Evolutionary conservation across 163 green algal genomes (phyloP), one percentile per base, ranked within the genome.

Genomic region (Volvox carteri): DNA sequence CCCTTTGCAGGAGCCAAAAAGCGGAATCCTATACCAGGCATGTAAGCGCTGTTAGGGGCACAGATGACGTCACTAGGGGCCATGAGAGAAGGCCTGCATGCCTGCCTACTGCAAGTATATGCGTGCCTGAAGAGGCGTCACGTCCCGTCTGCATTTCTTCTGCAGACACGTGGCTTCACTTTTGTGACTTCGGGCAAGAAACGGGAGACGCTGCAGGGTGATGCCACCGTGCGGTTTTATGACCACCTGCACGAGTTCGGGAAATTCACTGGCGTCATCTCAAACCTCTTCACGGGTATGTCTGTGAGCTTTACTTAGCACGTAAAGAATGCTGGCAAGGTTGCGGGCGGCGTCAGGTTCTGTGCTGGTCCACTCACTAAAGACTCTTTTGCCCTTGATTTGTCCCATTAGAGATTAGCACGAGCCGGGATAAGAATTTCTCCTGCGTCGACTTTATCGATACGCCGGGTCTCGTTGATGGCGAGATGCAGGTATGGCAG

Each of bases 361-460:
- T n/a, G n/a, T n/a, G n/a, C n/a, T n/a, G n/a, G n/a, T n/a, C n/a
- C n/a, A n/a, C n/a, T 19, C 54, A 65, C 54, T 11, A 30, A 25
- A 60, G 8, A 19, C 54, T 23, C 60, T 37, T 72, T 11, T 3
- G 37, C 3, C 19, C 19, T 9, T 23, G 37, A 72, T 39, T 7
- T 37, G 60, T n/a, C 44, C n/a, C 14, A 14, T 14, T 62, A 91
- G 90, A 96, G 90, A 92, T 97, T 58, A 93, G 76, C 77, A 95
- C 95, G 23, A 95, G 89, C 91, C 96, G 94, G 81, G 95, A 96
- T 54, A 93, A 94, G 65, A 94, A 94, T 86, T 97, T 96, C 86
- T 81, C 80, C 0, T 94, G 90, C 68, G 90, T 95, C 0, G 94
- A 96, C 85, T 92, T 96, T 74, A 92, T 97, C 30, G 93, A 95